Conservation (phyloP, 257 asterid genomes). For the Phtheirospermum japonicum region DNA sequence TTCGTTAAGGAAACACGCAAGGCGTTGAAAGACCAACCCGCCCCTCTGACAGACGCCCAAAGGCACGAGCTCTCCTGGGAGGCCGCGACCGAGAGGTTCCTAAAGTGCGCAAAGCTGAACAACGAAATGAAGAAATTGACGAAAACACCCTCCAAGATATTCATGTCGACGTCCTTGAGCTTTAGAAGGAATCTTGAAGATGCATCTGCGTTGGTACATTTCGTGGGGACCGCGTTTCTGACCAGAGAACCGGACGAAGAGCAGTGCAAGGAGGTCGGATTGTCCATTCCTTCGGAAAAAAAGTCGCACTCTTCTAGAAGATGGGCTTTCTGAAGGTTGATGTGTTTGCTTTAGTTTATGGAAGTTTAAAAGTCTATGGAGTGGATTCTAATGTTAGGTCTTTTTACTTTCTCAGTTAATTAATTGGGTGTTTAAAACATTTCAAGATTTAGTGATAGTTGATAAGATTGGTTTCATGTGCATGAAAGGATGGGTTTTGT, state of each 20-base stretch:
- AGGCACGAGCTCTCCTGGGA: slow-evolving; percentile 94
- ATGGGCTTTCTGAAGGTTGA: slow-evolving; percentile 43
- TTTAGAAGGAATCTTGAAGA: slow-evolving; percentile 67
- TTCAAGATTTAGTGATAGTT: not conserved
- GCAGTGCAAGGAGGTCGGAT: slow-evolving; percentile 64
- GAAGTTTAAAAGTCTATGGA: not conserved
- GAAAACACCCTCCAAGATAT: slow-evolving; percentile 48
- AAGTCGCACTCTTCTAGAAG: slow-evolving; percentile 38
- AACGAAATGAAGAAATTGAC: slow-evolving; percentile 33
- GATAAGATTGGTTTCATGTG: too few species aligned
- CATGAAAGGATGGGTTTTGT: too few species aligned
- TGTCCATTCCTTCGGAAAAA: slow-evolving; percentile 45
- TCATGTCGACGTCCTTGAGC: slow-evolving; percentile 63
- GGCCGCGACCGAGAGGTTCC: slow-evolving; percentile 88
- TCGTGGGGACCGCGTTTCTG: slow-evolving; percentile 63
- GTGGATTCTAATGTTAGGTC: not conserved
- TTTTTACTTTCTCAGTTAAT: slow-evolving; percentile 16
- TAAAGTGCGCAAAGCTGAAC: slow-evolving; percentile 60
- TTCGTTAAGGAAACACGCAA: slow-evolving; percentile 65
- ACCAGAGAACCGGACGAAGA: slow-evolving; percentile 76
- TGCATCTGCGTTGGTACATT: slow-evolving; percentile 75
- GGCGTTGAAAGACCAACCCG: slow-evolving; percentile 77
- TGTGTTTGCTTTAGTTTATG: slow-evolving; percentile 16
- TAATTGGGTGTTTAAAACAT: not conserved
- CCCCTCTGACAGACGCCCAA: slow-evolving; percentile 64